Conservation (phyloP, 352 stramenopile species). For the Globisporangium recalcitrans region DNA sequence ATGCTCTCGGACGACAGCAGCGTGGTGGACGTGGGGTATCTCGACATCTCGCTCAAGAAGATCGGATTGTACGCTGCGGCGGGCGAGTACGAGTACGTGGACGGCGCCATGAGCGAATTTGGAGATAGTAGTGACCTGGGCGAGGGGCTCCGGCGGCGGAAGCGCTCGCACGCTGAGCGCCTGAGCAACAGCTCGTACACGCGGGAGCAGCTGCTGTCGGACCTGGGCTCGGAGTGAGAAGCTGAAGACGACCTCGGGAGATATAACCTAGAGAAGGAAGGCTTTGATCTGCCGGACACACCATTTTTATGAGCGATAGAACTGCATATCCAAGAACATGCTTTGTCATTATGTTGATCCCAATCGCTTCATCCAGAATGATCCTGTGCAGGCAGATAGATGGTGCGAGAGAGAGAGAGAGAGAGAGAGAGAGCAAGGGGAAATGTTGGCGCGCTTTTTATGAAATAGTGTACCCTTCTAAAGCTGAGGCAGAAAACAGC, state of each 20-base stretch:
- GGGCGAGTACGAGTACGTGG: not conserved
- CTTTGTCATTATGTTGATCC: too few relatives aligned
- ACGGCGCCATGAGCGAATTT: not conserved
- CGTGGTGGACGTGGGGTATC: not conserved
- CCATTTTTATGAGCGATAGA: not conserved
- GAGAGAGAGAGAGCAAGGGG: not conserved
- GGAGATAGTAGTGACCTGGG: not conserved
- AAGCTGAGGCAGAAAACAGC: not conserved
- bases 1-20: slow-evolving; percentile 19
- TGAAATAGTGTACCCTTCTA: not conserved
- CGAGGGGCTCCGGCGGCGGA: not conserved
- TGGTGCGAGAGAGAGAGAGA: not conserved
- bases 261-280: not conserved
- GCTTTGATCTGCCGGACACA: too few relatives aligned
- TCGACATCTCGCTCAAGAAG: slow-evolving; percentile 1
- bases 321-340: too few relatives aligned
- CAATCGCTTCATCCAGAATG: not conserved
- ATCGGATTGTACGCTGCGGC: not conserved
- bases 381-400: not conserved
- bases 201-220: slow-evolving; percentile 6
- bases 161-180: slow-evolving; percentile 4
- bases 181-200: slow-evolving; percentile 9
- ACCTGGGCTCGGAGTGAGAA: not conserved
- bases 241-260: too few relatives aligned
- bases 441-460: not conserved